Evolutionary conservation across 768 basidiomycete genomes (phyloP), one percentile per base, ranked within the genome.

Genomic region (Hygrocybe coccinea): DNA sequence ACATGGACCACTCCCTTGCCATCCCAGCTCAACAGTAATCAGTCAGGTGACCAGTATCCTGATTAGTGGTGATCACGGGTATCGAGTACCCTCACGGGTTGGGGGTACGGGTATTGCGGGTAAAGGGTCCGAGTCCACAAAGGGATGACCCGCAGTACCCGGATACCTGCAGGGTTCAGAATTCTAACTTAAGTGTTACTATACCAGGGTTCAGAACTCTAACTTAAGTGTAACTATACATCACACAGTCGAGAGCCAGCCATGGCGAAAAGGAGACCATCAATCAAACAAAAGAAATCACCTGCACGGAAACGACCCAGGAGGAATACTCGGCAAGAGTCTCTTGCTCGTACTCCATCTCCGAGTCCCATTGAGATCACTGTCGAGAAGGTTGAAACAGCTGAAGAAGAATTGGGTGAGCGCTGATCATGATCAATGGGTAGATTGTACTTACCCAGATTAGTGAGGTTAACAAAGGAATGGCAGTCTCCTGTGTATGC

Each of bases 401-500:
- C 44, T 12, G 21, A 46, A 5, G 44, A 46, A 11, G 44, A 46
- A 46, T 46, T 46, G 44, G 12, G 44, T 46, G n/a, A 44, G 43
- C 44, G 21, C 12, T 22, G 21, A 19, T 46, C 3, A 5, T 46
- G 2, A 46, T 22, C 11, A 29, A 4, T 29, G 29, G 8, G 29
- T 8, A 4, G 44, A 17, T 39, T 6, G 6, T 15, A 50, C 15
- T n/a, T n/a, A n/a, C n/a, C n/a, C n/a, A n/a, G n/a, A 58, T 58
- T 17, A 67, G 65, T 55, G 7, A 15, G 52, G 11, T 33, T 66
- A 10, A 39, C 19, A 43, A 64, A 70, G 61, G 68, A 60, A 1
- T 69, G 67, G 68, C 58, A 33, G 12, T 59, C 67, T 17, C 58
- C 58, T 1, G 55, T 70, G 1, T 70, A 70, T 55, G 65, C 59